A percentile compares a stretch with the other conserved stretches of the same genome.
Conservation (phyloP, 768 basidiomycete species). For the Mycena vulgaris region DNA sequence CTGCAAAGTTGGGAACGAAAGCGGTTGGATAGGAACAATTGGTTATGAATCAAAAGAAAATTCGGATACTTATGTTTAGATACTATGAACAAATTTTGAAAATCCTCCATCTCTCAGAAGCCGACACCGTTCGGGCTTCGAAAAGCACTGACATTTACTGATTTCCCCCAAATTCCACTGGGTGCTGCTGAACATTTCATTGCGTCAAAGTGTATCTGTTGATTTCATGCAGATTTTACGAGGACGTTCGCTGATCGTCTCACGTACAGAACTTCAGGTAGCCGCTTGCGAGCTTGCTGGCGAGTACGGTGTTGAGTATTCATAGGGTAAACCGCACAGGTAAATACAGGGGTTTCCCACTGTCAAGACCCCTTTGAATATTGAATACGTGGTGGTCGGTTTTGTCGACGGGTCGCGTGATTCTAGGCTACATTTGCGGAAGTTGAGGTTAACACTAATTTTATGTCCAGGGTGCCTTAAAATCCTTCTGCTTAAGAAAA, state of each 20-base stretch:
- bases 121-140: neutral
- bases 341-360: too few species aligned
- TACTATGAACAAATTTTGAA: conserved; percentile 6
- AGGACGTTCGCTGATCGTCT: neutral
- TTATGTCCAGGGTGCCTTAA: too few species aligned
- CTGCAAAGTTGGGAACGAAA: conserved; percentile 2
- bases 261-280: neutral
- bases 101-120: conserved; percentile 15
- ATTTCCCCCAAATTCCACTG: conserved; percentile 12
- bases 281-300: neutral
- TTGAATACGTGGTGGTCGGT: too few species aligned
- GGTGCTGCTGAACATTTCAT: conserved; percentile 1
- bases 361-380: too few species aligned
- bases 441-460: too few species aligned
- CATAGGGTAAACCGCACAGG: too few species aligned
- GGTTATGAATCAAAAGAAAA: neutral
- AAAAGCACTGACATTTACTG: conserved; percentile 3
- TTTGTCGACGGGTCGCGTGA: too few species aligned
- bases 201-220: neutral
- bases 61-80: conserved; percentile 13
- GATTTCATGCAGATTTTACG: neutral
- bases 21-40: conserved; percentile 6
- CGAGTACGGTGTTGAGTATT: neutral
- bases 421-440: too few species aligned
- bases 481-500: too few species aligned